Conservation (phyloP, 208 protist genomes). For the Endotrypanum monterogeii region DNA sequence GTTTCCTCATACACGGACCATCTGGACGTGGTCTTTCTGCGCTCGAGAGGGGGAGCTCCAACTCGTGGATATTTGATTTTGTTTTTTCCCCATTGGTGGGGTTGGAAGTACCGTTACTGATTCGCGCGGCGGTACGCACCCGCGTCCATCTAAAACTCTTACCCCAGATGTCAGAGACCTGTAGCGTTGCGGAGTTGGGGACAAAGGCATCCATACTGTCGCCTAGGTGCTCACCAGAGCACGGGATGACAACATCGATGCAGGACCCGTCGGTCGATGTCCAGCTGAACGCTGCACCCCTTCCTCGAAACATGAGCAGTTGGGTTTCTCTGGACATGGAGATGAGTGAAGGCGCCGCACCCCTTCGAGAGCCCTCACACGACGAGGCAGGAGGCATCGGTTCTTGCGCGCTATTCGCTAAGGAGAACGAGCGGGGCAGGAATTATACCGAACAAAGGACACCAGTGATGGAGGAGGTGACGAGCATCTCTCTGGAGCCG, state of each 20-base stretch:
- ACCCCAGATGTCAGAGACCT: background rate
- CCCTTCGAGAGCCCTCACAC: background rate
- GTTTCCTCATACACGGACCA: too few relatives aligned
- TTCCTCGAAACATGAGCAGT: constrained; percentile 25
- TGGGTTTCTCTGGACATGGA: constrained; percentile 28
- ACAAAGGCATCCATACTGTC: background rate
- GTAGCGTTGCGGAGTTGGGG: background rate
- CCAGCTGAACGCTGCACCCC: background rate
- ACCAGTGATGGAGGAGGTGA: background rate
- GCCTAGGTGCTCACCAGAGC: constrained; percentile 11
- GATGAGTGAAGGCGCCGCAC: background rate
- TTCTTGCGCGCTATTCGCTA: background rate
- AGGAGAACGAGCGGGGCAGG: background rate
- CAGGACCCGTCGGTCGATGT: background rate
- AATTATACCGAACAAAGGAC: background rate
- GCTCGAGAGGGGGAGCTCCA: too few relatives aligned
- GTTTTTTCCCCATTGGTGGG: too few relatives aligned
- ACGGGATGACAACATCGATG: constrained; percentile 15
- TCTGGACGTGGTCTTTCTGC: too few relatives aligned
- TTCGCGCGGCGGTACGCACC: background rate
- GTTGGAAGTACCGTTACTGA: too few relatives aligned
- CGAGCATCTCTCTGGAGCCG: background rate
- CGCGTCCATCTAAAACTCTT: background rate
- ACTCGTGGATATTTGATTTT: too few relatives aligned
- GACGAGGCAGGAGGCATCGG: background rate